These are phyloP conservation scores for Penicillium dipodomyicola DNA, from an alignment of 495 filamentous ascomycete species.

Conservation along the genomic window DNA sequence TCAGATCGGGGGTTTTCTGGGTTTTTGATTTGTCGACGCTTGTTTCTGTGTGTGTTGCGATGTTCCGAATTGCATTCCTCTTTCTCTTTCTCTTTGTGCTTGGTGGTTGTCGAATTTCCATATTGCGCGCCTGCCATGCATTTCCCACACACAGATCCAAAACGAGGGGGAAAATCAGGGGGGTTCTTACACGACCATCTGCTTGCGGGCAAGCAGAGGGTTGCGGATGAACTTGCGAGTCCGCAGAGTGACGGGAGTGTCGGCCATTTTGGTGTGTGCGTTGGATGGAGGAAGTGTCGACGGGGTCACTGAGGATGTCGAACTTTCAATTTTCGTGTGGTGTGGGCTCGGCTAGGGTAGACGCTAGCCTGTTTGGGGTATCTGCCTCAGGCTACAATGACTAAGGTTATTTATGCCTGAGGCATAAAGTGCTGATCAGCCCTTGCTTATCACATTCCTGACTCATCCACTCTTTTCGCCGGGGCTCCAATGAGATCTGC, in stretches of 20 bases:
- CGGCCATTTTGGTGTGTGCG: constrained; percentile 72
- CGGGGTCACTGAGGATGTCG: constrained; percentile 27
- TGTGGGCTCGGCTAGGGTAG: constrained; percentile 47
- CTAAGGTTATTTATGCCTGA: not conserved
- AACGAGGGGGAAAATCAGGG: constrained; percentile 16
- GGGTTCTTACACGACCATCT: constrained; percentile 97
- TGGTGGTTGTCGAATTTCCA: constrained; percentile 17
- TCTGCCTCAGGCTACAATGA: not conserved
- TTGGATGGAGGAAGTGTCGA: constrained; percentile 33
- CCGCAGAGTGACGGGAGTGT: constrained; percentile 89
- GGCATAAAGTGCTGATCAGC: not conserved
- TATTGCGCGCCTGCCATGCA: constrained; percentile 11
- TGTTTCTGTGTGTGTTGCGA: constrained; percentile 8
- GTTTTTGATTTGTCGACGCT: not conserved
- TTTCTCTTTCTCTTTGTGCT: constrained; percentile 10
- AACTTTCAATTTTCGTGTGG: constrained; percentile 43
- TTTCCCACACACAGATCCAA: constrained; percentile 17
- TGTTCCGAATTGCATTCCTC: constrained; percentile 8
- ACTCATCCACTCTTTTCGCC: not conserved
- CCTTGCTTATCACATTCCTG: constrained; percentile 10
- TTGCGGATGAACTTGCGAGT: constrained; percentile 99
- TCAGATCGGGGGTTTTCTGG: constrained; percentile 23
- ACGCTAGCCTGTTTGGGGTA: constrained; percentile 28
- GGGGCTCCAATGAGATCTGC: constrained; percentile 10
- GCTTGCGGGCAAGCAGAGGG: constrained; percentile 94